These are phyloP conservation scores for Apiospora marii DNA, from an alignment of 2,329 filamentous ascomycete species.

Conservation along the genomic window DNA sequence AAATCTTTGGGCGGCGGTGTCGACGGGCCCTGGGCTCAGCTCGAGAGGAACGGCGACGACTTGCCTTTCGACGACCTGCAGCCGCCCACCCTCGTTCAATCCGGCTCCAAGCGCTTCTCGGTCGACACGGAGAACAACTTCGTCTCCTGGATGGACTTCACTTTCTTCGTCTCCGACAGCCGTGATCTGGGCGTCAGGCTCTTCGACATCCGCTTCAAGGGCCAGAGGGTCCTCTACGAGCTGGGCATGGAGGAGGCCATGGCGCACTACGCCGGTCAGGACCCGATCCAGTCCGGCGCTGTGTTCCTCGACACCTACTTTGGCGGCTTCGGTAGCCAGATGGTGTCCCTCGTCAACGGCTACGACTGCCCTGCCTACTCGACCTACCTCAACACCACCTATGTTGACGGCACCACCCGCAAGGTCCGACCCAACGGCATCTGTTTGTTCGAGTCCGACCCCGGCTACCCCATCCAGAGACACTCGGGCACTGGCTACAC, in stretches of 20 bases:
- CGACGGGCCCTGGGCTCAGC: conserved; percentile 55
- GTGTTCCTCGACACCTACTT: conserved; percentile 44
- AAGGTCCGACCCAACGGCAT: conserved; percentile 47
- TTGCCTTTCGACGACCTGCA: conserved; percentile 46
- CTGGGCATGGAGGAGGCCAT: conserved; percentile 32
- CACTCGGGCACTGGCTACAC: conserved; percentile 42
- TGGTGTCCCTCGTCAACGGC: conserved; percentile 39
- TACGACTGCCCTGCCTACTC: conserved; percentile 41
- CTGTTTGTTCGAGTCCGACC: conserved; percentile 52
- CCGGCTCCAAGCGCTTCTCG: conserved; percentile 49
- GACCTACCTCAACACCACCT: conserved; percentile 35
- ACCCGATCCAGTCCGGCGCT: conserved; percentile 35
- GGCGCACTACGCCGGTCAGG: conserved; percentile 41
- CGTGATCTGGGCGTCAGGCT: conserved; percentile 46
- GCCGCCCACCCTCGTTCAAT: conserved; percentile 48
- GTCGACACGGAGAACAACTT: conserved; percentile 51
- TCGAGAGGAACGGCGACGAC: conserved; percentile 48
- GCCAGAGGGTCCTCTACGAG: conserved; percentile 50
- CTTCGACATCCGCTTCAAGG: conserved; percentile 49
- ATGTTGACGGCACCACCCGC: conserved; percentile 33
- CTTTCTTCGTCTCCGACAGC: conserved; percentile 47
- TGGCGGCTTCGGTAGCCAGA: conserved; percentile 40
- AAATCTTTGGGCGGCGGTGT: conserved; percentile 55
- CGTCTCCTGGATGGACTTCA: conserved; percentile 53
- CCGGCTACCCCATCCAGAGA: conserved; percentile 46